Percentiles rank a stretch among this genome's conserved stretches.
Evolutionary conservation across 805 yeast species (phyloP).

Genomic region (Candida quercuum): DNA sequence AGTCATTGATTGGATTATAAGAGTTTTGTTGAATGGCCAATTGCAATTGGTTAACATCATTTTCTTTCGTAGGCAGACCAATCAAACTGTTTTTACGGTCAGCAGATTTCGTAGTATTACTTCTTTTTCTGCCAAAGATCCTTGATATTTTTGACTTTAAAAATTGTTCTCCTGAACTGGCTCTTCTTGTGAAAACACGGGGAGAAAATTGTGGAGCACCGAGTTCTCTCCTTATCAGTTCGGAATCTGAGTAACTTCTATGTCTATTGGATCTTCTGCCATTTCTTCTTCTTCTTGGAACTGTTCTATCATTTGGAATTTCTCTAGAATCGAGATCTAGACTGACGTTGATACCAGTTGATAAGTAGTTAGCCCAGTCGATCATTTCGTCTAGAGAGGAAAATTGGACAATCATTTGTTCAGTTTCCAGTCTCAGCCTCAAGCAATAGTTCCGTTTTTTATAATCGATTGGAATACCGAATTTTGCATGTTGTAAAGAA

Average conservation of each 20-base stretch:
- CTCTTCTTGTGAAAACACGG: slow-evolving; percentile 10
- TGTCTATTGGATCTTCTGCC: slow-evolving; percentile 23
- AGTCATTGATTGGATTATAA: no score
- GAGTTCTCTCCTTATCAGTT: slow-evolving; percentile 21
- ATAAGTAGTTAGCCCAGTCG: slow-evolving; percentile 70
- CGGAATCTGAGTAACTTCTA: slow-evolving; percentile 24
- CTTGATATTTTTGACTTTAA: slow-evolving; percentile 6
- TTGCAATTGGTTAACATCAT: background rate
- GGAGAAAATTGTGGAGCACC: slow-evolving; percentile 13
- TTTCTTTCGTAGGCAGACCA: no score
- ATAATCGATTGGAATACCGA: slow-evolving; percentile 86
- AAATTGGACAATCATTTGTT: slow-evolving; percentile 72
- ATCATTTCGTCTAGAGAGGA: slow-evolving; percentile 59
- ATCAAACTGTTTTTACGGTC: background rate
- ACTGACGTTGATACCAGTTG: slow-evolving; percentile 74
- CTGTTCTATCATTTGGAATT: slow-evolving; percentile 72
- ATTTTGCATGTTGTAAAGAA: slow-evolving; percentile 76
- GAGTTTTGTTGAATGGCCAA: background rate
- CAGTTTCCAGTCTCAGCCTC: slow-evolving; percentile 75
- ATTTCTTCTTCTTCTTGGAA: slow-evolving; percentile 68
- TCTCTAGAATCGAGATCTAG: slow-evolving; percentile 69
- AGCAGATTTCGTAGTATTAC: background rate
- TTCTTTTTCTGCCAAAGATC: slow-evolving; percentile 12
- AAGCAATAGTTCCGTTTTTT: slow-evolving; percentile 62
- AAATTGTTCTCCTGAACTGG: slow-evolving; percentile 12